These are phyloP conservation scores for Mycena maculata DNA, from an alignment of 768 basidiomycete genomes.

Conservation along the genomic window DNA sequence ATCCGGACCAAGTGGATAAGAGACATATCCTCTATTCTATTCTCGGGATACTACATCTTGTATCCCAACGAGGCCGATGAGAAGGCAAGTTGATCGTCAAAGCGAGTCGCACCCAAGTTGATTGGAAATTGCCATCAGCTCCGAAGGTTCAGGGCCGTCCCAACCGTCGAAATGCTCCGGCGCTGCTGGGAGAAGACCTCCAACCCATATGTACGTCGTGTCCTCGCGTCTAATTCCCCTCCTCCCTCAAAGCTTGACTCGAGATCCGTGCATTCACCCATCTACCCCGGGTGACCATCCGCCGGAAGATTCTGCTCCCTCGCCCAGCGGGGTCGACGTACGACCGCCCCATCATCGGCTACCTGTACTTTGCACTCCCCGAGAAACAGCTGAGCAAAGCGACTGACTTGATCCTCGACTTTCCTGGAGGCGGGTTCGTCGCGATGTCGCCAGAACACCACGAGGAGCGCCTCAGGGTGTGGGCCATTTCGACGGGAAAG, in stretches of 20 bases:
- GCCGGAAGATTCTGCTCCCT: constrained; percentile 83
- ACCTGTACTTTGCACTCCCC: constrained; percentile 84
- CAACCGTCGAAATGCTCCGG: constrained; percentile 96
- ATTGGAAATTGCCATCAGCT: constrained; percentile 67
- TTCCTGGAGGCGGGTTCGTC: constrained; percentile 97
- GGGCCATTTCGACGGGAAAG: constrained; percentile 83
- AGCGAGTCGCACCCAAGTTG: not conserved
- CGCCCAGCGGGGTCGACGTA: constrained; percentile 82
- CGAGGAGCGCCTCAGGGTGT: constrained; percentile 89
- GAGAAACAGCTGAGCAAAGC: constrained; percentile 70
- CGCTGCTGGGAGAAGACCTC: constrained; percentile 97
- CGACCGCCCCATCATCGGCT: constrained; percentile 83
- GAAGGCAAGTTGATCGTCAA: constrained; percentile 70
- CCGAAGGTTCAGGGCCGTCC: constrained; percentile 90
- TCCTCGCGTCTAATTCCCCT: not conserved
- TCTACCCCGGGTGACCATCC: constrained; percentile 70
- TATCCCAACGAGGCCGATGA: constrained; percentile 94
- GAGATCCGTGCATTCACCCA: constrained; percentile 77
- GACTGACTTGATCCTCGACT: constrained; percentile 89
- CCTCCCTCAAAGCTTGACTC: not conserved
- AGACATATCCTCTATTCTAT: constrained; percentile 87
- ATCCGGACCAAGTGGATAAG: constrained; percentile 93
- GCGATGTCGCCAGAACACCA: constrained; percentile 97
- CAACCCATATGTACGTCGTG: constrained; percentile 82
- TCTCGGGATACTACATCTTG: constrained; percentile 88